phyloP scores from a whole-genome alignment of 305 asterid species.

The Coffea humblotiana region DNA sequence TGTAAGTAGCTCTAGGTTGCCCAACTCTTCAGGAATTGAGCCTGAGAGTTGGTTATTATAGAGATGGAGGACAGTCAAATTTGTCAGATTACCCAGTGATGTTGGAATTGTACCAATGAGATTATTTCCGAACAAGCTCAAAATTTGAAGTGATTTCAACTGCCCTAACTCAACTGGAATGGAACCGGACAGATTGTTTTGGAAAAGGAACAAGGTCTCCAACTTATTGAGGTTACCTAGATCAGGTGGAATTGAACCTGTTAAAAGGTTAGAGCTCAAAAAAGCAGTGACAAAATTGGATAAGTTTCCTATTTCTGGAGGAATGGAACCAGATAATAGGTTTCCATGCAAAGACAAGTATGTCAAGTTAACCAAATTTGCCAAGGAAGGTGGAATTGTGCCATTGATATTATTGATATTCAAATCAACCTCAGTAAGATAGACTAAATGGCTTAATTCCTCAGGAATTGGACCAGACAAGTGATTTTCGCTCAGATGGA shows the following conservation, averaged over 20 bases:
- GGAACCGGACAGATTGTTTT: no score
- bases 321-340: conserved; percentile 17
- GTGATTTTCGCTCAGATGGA: background rate
- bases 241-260: background rate
- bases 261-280: background rate
- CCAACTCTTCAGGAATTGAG: conserved; percentile 21
- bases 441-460: no score
- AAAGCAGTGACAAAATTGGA: background rate
- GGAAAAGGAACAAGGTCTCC: no score
- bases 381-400: conserved; percentile 17
- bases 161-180: conserved; percentile 13
- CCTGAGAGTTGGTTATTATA: conserved; percentile 17
- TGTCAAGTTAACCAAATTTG: conserved; percentile 13
- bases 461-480: no score
- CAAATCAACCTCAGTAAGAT: no score
- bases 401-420: background rate
- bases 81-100: conserved; percentile 11
- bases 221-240: no score
- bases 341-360: conserved; percentile 10
- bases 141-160: background rate
- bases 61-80: conserved; percentile 10
- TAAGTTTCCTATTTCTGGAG: conserved; percentile 12
- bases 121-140: background rate
- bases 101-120: conserved; percentile 20
- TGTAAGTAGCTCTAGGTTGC: conserved; percentile 15